Conservation (phyloP, 345 rosid species). For the Turnera subulata region DNA sequence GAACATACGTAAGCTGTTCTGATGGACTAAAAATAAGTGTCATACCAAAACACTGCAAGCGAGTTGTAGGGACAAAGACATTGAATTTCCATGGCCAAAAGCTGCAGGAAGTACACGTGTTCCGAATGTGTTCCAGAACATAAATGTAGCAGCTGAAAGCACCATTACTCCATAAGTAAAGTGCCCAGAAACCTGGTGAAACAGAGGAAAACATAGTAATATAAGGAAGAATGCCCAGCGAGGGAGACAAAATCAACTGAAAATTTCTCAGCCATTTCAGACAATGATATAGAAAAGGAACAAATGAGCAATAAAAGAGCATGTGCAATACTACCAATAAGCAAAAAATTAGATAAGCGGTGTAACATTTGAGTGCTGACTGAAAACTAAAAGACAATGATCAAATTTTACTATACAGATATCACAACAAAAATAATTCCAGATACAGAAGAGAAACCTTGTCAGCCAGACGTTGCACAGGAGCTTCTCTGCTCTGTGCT, state of each 20-base stretch:
- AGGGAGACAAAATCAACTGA: too few species aligned
- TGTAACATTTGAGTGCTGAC: too few species aligned
- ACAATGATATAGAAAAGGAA: too few species aligned
- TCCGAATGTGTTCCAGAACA: conserved; percentile 90
- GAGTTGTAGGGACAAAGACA: conserved; percentile 88
- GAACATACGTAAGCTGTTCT: neutral
- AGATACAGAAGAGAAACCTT: conserved; percentile 50
- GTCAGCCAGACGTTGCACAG: conserved; percentile 90
- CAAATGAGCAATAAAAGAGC: too few species aligned
- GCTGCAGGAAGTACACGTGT: conserved; percentile 54
- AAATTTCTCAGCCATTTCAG: too few species aligned
- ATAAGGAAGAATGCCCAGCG: too few species aligned
- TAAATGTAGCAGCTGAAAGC: conserved; percentile 84
- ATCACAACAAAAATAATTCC: neutral
- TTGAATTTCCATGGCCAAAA: conserved; percentile 59
- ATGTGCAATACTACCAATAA: too few species aligned
- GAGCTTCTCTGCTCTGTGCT: conserved; percentile 95
- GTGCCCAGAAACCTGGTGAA: conserved; percentile 76
- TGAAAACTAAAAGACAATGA: too few species aligned
- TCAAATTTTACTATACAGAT: too few species aligned
- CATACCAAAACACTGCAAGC: conserved; percentile 97
- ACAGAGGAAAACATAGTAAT: conserved; percentile 10
- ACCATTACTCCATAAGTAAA: conserved; percentile 98
- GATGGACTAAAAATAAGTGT: neutral
- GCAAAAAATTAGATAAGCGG: too few species aligned